phyloP scores from a whole-genome alignment of 768 basidiomycete genomes.

The Rhizopogon rudus region DNA sequence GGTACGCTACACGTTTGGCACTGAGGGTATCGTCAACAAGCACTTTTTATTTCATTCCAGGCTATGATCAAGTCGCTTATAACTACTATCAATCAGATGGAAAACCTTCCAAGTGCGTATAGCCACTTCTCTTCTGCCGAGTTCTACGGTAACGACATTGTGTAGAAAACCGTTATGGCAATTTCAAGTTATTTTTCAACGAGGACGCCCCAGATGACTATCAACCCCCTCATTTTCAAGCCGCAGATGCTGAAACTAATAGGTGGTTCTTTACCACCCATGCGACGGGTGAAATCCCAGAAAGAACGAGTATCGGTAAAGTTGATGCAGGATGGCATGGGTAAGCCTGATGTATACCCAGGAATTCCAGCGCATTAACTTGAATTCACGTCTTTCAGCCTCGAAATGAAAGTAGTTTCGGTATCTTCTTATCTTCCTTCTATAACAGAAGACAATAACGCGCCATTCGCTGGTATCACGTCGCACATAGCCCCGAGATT shows the following conservation, averaged over 20 bases:
- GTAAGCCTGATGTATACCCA: slow-evolving; percentile 28
- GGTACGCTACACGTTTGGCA: slow-evolving; percentile 29
- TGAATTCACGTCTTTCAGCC: slow-evolving; percentile 32
- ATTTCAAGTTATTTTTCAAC: slow-evolving; percentile 84
- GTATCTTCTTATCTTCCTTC: slow-evolving; percentile 72
- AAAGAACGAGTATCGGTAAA: slow-evolving; percentile 63
- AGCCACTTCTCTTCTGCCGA: not conserved
- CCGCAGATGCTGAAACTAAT: slow-evolving; percentile 67
- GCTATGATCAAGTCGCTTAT: slow-evolving; percentile 72
- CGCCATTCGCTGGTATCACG: slow-evolving; percentile 47
- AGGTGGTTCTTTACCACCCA: slow-evolving; percentile 84
- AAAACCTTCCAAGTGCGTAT: slow-evolving; percentile 67
- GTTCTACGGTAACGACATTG: not conserved
- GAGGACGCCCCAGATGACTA: slow-evolving; percentile 77
- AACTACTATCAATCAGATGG: slow-evolving; percentile 76
- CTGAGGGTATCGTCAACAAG: not conserved
- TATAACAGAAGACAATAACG: slow-evolving; percentile 51
- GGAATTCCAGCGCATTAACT: not conserved
- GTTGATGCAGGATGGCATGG: slow-evolving; percentile 71
- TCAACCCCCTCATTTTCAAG: slow-evolving; percentile 75
- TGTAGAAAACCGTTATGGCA: slow-evolving; percentile 76
- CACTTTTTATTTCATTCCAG: slow-evolving; percentile 38
- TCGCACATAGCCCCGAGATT: slow-evolving; percentile 31
- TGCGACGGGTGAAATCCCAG: slow-evolving; percentile 63
- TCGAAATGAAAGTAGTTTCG: slow-evolving; percentile 68